Base-by-base conservation (phyloP, 169 alveolate species). In the Plasmodium knowlesi region DNA sequence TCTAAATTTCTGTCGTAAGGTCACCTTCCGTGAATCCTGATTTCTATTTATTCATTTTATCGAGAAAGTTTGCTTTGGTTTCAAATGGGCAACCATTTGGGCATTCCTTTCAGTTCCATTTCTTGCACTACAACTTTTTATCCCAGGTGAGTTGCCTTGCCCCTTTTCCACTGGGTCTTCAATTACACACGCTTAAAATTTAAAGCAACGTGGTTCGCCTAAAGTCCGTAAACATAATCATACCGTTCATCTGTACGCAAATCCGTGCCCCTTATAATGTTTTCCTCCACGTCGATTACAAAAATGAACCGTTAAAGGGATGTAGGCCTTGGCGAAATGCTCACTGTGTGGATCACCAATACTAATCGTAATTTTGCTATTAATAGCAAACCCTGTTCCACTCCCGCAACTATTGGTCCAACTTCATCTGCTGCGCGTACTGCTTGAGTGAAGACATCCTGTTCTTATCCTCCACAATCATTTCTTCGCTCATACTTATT, bases 401-500 rank as follows among this genome's bases (percentile, higher is more conserved):
- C 12, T 41, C 43, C 19, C 46, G 41, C 67, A 41, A 28, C 19
- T 34, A 37, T 25, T 83, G 22, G 32, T 91, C 85, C 81, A 50
- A 19, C 28, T 53, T 81, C 25, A 91, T 32, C 61, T 91, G 83
- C 57, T 91, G 28, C 61, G 46, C 39, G 37, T 81, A 82, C 57
- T 91, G 91, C 70, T 82, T 70, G 46, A 91, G 78, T 22, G 92
- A 37, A 25, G 72, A 67, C 16, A 91, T n/a, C 54, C 67, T 70
- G 50, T 82, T 91, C 70, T 91, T 91, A 82, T 82, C 79, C 67
- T 37, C 84, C 50, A 67, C 25, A 71, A 91, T 71, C n/a, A 72
- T 82, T 30, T 91, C 95, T 25, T 91, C 95, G 19, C 61, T 37
- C 70, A 43, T 73, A 43, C 50, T 37, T 70, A 91, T 82, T 46